Evolutionary conservation across 495 filamentous ascomycete genomes (phyloP).

Genomic region (Trichoderma reesei): DNA sequence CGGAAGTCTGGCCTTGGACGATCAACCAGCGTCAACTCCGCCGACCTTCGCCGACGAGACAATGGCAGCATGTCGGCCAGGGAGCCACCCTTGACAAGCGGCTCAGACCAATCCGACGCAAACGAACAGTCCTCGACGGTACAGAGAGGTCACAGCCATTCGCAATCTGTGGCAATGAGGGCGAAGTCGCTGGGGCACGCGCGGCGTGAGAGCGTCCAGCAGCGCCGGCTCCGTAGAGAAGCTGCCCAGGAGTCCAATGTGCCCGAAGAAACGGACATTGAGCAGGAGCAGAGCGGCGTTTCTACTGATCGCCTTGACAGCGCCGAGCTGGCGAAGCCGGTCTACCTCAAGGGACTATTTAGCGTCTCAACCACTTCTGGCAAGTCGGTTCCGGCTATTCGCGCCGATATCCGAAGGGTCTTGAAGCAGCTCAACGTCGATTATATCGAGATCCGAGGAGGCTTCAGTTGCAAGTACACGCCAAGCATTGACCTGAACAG

Average conservation of each 20-base stretch:
- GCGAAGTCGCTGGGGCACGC: constrained; percentile 89
- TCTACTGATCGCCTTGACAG: constrained; percentile 46
- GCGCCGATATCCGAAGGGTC: constrained; percentile 85
- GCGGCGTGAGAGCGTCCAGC: constrained; percentile 82
- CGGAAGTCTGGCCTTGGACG: constrained; percentile 58
- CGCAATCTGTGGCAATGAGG: constrained; percentile 52
- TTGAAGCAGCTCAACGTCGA: constrained; percentile 80
- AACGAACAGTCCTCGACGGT: constrained; percentile 31
- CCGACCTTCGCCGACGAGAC: constrained; percentile 61
- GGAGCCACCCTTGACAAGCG: constrained; percentile 62
- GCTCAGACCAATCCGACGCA: constrained; percentile 58
- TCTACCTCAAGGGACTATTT: constrained; percentile 95
- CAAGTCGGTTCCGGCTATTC: constrained; percentile 74
- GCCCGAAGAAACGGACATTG: constrained; percentile 68
- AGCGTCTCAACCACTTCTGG: constrained; percentile 95
- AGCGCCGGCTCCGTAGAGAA: constrained; percentile 51
- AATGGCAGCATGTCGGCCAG: constrained; percentile 34
- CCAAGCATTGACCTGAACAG: constrained; percentile 84
- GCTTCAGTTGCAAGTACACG: constrained; percentile 78
- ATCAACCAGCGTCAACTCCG: constrained; percentile 80
- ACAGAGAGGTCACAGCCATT: constrained; percentile 28
- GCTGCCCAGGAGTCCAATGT: constrained; percentile 61
- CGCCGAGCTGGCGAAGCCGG: constrained; percentile 67
- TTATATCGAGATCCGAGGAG: constrained; percentile 83
- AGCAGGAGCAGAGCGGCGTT: constrained; percentile 39